These are phyloP conservation scores for Decorospora gaudefroyi DNA, from an alignment of 2,329 filamentous ascomycete species.

Conservation along the genomic window DNA sequence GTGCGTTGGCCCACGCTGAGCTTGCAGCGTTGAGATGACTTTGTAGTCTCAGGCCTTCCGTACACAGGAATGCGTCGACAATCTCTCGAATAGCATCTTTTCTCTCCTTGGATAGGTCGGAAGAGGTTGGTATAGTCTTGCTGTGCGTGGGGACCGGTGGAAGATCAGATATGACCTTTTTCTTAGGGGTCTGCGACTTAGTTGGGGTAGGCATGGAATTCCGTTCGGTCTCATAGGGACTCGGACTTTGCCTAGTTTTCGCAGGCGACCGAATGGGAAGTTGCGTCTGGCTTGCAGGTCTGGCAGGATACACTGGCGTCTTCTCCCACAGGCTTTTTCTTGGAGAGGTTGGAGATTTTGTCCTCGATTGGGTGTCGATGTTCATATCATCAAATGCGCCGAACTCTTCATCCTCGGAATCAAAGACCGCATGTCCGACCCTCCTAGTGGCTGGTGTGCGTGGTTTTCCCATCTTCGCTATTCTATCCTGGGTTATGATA, in stretches of 20 bases:
- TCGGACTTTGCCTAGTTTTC: constrained; percentile 26
- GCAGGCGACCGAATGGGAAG: constrained; percentile 34
- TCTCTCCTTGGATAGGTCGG: constrained; percentile 36
- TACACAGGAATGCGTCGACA: constrained; percentile 33
- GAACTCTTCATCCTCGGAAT: constrained; percentile 43
- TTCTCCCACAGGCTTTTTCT: constrained; percentile 19
- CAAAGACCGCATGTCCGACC: constrained; percentile 30
- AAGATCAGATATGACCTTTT: constrained; percentile 10
- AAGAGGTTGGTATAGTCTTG: constrained; percentile 20
- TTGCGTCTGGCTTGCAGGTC: constrained; percentile 17
- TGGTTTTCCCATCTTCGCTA: constrained; percentile 1
- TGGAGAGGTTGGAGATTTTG: constrained; percentile 16
- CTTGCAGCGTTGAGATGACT: constrained; percentile 31
- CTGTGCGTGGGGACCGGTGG: constrained; percentile 1
- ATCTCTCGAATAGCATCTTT: constrained; percentile 24
- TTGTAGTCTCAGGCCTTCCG: constrained; percentile 31
- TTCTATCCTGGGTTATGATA: not conserved
- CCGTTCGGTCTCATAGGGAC: constrained; percentile 19
- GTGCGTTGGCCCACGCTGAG: constrained; percentile 35
- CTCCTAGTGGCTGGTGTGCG: constrained; percentile 24
- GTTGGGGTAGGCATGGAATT: constrained; percentile 27
- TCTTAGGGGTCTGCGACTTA: constrained; percentile 28
- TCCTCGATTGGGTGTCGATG: constrained; percentile 16
- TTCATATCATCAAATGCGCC: constrained; percentile 38
- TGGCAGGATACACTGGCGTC: constrained; percentile 15